Evolutionary conservation across 2,329 filamentous ascomycete species (phyloP).

Genomic region (Dactylellina sp.): DNA sequence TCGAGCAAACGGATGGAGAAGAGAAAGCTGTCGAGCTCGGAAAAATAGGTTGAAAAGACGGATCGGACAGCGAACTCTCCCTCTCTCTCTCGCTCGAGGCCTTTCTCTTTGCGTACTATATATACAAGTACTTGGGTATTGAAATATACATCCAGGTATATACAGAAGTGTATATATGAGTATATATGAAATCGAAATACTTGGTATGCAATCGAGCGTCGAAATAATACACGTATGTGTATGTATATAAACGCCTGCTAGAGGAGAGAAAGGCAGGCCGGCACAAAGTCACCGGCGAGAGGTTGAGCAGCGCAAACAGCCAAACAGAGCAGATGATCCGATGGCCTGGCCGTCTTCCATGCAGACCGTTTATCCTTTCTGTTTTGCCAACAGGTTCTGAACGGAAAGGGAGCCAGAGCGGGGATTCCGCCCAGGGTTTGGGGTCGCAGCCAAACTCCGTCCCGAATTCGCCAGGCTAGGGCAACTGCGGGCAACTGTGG

Average conservation of each 20-base stretch:
- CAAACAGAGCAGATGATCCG: constrained; percentile 26
- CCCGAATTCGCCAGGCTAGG: constrained; percentile 39
- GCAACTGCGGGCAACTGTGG: constrained; percentile 17
- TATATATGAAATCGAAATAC: too few species aligned
- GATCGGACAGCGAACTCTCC: constrained; percentile 27
- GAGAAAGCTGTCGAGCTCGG: constrained; percentile 5
- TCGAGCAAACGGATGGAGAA: not conserved
- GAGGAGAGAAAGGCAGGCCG: too few species aligned
- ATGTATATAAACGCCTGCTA: too few species aligned
- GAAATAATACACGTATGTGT: too few species aligned
- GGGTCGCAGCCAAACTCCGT: constrained; percentile 33
- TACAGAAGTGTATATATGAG: too few species aligned
- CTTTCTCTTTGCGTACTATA: too few species aligned
- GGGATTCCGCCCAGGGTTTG: constrained; percentile 50
- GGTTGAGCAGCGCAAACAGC: not conserved
- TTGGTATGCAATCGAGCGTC: too few species aligned
- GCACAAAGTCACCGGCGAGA: too few species aligned
- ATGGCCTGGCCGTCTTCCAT: constrained; percentile 10
- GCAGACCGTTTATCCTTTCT: constrained; percentile 53
- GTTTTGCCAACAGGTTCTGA: constrained; percentile 39
- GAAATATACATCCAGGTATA: too few species aligned
- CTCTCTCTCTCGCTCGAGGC: not conserved
- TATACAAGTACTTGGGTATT: too few species aligned
- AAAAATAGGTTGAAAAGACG: constrained; percentile 34
- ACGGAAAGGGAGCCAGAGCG: constrained; percentile 31